phyloP scores from a whole-genome alignment of 2,329 filamentous ascomycete species.

The Hymenoscyphus occultus region DNA sequence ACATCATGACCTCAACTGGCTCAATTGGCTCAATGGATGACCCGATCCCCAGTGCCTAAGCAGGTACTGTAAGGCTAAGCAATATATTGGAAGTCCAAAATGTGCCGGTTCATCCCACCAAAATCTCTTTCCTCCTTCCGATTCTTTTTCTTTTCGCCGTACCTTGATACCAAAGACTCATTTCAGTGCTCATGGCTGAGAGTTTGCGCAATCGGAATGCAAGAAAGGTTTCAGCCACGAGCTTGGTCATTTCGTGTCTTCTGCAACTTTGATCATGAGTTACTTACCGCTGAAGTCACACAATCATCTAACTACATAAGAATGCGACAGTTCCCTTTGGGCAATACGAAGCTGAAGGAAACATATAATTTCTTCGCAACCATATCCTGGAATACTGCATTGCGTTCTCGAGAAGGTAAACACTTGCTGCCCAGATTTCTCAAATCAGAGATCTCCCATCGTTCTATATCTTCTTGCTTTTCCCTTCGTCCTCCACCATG shows the following conservation, averaged over 20 bases:
- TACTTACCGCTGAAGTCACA: neutral
- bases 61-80: no score
- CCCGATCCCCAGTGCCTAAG: neutral
- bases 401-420: neutral
- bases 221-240: conserved; percentile 9
- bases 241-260: neutral
- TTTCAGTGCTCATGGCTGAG: neutral
- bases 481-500: neutral
- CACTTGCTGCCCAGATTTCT: neutral
- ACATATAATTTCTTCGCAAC: no score
- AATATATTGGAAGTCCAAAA: neutral
- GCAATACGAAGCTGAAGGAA: no score
- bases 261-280: neutral
- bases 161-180: neutral
- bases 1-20: neutral
- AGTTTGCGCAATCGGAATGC: neutral
- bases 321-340: no score
- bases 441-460: neutral
- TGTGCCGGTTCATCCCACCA: neutral
- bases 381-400: no score
- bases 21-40: neutral
- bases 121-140: neutral
- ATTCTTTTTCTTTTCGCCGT: neutral
- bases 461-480: neutral
- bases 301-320: no score